Evolutionary conservation across 176 grass and related monocot species (phyloP).

Genomic region (Microstegium vimineum): DNA sequence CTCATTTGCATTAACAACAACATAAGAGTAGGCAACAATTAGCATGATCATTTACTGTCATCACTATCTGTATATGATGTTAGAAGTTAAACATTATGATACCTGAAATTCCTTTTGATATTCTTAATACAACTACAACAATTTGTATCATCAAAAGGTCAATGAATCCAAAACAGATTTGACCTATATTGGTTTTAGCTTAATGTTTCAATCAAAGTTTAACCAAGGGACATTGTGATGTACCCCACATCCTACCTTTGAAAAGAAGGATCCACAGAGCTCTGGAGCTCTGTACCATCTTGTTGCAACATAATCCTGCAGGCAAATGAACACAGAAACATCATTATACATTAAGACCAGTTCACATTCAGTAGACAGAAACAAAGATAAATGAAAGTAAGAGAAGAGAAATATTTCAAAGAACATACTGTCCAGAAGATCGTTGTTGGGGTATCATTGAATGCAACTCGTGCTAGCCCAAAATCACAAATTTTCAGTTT

Average conservation of each 20-base stretch:
- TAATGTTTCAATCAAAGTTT: conserved; percentile 11
- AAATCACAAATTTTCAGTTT: conserved; percentile 99
- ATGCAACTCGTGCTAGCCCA: conserved; percentile 95
- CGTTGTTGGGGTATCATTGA: conserved; percentile 91
- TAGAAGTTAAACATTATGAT: not conserved
- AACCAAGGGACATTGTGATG: not conserved
- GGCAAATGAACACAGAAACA: conserved; percentile 16
- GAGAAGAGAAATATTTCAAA: not conserved
- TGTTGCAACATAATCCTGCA: conserved; percentile 99
- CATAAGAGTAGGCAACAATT: not conserved
- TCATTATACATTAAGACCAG: conserved; percentile 13
- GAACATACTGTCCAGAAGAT: conserved; percentile 96
- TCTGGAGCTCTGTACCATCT: conserved; percentile 99
- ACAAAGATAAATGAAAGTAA: not conserved
- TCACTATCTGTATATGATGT: not conserved
- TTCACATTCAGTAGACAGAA: not conserved
- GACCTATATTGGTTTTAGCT: not conserved
- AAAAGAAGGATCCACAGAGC: conserved; percentile 96
- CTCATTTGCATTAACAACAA: not conserved
- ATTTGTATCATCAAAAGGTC: not conserved
- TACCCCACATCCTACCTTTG: conserved; percentile 52
- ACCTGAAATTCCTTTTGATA: not conserved
- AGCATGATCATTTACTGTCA: not conserved
- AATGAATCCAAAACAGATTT: conserved; percentile 10
- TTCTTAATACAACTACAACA: not conserved